Base-by-base conservation (phyloP, 352 stramenopile species). In the Pythium rhizo-oryzae region DNA sequence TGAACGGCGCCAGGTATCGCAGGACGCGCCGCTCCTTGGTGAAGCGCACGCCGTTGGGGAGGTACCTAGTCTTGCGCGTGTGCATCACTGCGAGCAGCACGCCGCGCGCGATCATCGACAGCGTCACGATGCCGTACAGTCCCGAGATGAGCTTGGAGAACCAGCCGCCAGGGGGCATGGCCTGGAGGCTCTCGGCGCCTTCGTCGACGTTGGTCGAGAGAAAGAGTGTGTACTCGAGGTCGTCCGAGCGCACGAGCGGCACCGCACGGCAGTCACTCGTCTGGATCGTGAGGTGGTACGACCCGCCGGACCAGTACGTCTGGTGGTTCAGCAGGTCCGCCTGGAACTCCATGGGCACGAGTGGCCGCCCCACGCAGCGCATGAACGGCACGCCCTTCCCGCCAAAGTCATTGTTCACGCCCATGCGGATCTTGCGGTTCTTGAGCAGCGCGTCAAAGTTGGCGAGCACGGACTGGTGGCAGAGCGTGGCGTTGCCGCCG, bases 271-370 rank as follows among this genome's bases (percentile, higher is more conserved):
- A 87, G 16, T 79, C 72, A 37, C 80, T 89, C 15, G 62, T 84
- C 25, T 85, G 75, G 13, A 89, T 71, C 54, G 85, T 68, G 7
- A 85, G 56, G 52, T 80, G 70, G 54, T 79, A 80, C 23, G 66
- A 76, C 0, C 74, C 78, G 2, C 80, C 80, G 0, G 80, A 70
- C 80, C 78, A 89, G 54, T 75, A 87, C 0, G 70, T 74, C 62
- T 85, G 74, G 8, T 80, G 68, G n/a, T 81, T 71, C 74, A 89
- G 73, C 41, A 86, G 58, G 64, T 89, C 80, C 9, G 80, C 84
- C 13, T 84, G 78, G 61, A 79, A 89, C 33, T 70, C 55, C 69
- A 89, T 87, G 4, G 63, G 52, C 0, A 49, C 46, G 9, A 70
- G 50, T 0, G 80, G 75, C 25, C 80, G 75, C 7, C 77, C 78